Evolutionary conservation across 1,284 basidiomycete genomes (phyloP).

Genomic region (Fomes fomentarius): DNA sequence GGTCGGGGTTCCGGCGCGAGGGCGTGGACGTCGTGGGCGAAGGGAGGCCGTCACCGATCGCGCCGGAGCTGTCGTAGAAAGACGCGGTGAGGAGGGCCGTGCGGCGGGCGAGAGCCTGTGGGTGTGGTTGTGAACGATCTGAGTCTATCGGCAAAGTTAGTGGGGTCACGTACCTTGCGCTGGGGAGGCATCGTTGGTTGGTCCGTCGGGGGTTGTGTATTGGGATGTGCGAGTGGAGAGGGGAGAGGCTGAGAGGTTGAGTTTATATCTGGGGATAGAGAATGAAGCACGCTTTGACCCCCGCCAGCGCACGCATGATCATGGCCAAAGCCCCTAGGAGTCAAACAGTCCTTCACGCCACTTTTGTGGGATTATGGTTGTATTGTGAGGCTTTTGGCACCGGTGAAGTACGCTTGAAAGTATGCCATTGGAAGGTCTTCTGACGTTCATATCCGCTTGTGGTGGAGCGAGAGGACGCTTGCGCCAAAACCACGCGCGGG

Average conservation of each 20-base stretch:
- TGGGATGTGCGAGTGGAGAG: background rate
- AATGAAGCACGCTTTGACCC: constrained; percentile 2
- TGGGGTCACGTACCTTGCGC: constrained; percentile 12
- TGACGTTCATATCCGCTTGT: no score
- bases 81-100: constrained; percentile 14
- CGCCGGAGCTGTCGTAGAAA: constrained; percentile 22
- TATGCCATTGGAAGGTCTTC: no score
- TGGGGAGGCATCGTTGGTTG: constrained; percentile 15
- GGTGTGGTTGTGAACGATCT: background rate
- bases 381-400: no score
- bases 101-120: constrained; percentile 7
- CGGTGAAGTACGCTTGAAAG: no score
- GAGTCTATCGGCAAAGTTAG: no score
- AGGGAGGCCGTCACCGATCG: constrained; percentile 13
- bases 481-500: no score
- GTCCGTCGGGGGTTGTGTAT: no score
- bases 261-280: background rate
- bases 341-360: constrained; percentile 2
- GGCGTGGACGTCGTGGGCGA: constrained; percentile 5
- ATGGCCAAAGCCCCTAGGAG: background rate
- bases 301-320: background rate
- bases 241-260: background rate
- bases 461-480: no score
- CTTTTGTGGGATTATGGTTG: background rate
- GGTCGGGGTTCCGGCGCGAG: background rate